These are phyloP conservation scores for Selaginella tamariscina DNA, from an alignment of 75 land plant genomes.

Conservation along the genomic window DNA sequence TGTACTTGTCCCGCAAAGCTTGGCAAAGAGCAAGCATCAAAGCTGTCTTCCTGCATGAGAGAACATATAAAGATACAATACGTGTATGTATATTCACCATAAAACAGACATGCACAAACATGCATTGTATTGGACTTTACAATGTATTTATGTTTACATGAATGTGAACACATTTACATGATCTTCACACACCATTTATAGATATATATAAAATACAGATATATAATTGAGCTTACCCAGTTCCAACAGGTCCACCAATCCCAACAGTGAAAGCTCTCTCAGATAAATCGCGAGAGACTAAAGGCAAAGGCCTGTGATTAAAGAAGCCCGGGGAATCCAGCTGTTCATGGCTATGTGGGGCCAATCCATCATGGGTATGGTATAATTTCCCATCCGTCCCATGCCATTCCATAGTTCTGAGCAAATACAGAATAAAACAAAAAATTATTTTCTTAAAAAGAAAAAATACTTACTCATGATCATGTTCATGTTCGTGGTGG, in stretches of 20 bases:
- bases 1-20: slow-evolving; percentile 77
- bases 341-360: slow-evolving; percentile 95
- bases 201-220: too few species aligned
- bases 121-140: neutral
- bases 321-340: slow-evolving; percentile 91
- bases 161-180: too few species aligned
- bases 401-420: slow-evolving; percentile 28
- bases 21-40: slow-evolving; percentile 84
- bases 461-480: neutral
- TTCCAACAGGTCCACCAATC: slow-evolving; percentile 98
- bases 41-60: slow-evolving; percentile 76
- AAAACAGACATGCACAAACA: neutral
- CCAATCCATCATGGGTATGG: slow-evolving; percentile 94
- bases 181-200: too few species aligned
- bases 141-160: neutral
- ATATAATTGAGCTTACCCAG: slow-evolving; percentile 40
- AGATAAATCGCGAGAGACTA: slow-evolving; percentile 47
- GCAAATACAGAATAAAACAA: slow-evolving; percentile 4
- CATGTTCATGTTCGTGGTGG: slow-evolving; percentile 27
- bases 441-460: neutral
- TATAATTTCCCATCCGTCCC: slow-evolving; percentile 77
- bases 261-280: slow-evolving; percentile 97
- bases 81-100: too few species aligned
- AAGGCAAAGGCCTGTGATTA: slow-evolving; percentile 59
- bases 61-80: neutral